Conservation (phyloP, 225 moss, liverwort and hornwort genomes). For the Thuidium tamariscinum region DNA sequence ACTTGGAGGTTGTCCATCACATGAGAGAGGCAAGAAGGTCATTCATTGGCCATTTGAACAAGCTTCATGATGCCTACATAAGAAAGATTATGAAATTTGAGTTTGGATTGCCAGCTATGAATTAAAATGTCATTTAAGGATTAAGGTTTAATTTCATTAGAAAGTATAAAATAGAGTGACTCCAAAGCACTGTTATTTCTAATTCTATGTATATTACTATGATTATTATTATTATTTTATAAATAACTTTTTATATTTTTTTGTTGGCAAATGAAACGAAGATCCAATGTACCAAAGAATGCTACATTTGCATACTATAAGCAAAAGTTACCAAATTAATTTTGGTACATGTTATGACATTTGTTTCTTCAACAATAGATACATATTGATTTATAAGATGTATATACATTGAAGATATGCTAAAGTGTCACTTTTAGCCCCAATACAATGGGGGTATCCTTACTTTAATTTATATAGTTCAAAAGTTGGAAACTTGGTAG, state of each 20-base stretch:
- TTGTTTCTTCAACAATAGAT: background rate
- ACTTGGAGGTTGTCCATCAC: background rate
- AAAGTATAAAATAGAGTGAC: background rate
- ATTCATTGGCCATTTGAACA: background rate
- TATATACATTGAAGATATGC: background rate
- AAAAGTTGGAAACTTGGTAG: fast-evolving
- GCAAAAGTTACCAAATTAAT: background rate
- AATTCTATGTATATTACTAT: fast-evolving
- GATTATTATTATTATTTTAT: background rate
- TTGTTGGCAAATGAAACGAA: background rate
- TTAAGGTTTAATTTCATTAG: background rate
- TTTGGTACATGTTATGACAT: background rate
- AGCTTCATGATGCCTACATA: background rate
- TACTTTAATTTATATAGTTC: fast-evolving
- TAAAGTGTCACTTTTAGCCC: background rate
- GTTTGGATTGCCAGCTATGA: fast-evolving
- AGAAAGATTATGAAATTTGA: too few relatives aligned
- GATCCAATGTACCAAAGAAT: background rate
- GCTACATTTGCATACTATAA: background rate
- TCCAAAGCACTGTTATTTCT: fast-evolving
- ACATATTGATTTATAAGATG: background rate
- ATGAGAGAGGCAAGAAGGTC: fast-evolving
- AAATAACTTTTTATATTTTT: background rate
- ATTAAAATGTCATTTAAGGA: background rate
- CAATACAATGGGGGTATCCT: fast-evolving